These are phyloP conservation scores for Aspergillus hiratsukae DNA, from an alignment of 2,329 filamentous ascomycete genomes.

Conservation along the genomic window DNA sequence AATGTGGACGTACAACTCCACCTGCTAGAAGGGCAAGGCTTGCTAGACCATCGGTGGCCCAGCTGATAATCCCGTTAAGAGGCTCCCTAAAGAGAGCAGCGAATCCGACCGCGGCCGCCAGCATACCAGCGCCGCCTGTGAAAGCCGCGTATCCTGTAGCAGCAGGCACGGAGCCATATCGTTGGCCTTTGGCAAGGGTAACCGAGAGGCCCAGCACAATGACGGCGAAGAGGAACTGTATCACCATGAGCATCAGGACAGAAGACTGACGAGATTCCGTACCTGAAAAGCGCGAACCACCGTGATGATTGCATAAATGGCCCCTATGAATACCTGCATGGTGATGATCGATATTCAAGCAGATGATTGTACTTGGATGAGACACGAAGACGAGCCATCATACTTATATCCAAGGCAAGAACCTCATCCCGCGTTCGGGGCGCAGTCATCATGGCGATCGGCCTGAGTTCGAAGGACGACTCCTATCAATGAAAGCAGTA, in stretches of 20 bases:
- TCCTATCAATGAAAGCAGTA: too few relatives aligned
- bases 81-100: slow-evolving; percentile 9
- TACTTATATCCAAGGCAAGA: too few relatives aligned
- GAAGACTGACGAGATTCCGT: background rate
- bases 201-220: slow-evolving; percentile 21
- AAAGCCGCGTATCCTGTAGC: slow-evolving; percentile 20
- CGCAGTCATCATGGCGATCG: too few relatives aligned
- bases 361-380: too few relatives aligned
- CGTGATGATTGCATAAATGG: too few relatives aligned
- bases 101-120: slow-evolving; percentile 15
- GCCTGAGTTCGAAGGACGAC: too few relatives aligned
- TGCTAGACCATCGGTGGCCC: slow-evolving; percentile 17
- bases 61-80: slow-evolving; percentile 13
- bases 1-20: slow-evolving; percentile 17
- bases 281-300: background rate
- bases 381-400: too few relatives aligned
- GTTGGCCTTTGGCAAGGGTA: slow-evolving; percentile 17
- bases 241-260: background rate
- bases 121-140: slow-evolving; percentile 16
- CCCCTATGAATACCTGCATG: background rate
- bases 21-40: slow-evolving; percentile 17
- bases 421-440: too few relatives aligned
- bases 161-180: slow-evolving; percentile 11
- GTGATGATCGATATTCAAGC: too few relatives aligned
- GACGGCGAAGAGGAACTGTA: slow-evolving; percentile 17